A percentile compares a stretch with the other conserved stretches of the same genome.
phyloP scores from a whole-genome alignment of 768 basidiomycete species.

The Mycena maculata region DNA sequence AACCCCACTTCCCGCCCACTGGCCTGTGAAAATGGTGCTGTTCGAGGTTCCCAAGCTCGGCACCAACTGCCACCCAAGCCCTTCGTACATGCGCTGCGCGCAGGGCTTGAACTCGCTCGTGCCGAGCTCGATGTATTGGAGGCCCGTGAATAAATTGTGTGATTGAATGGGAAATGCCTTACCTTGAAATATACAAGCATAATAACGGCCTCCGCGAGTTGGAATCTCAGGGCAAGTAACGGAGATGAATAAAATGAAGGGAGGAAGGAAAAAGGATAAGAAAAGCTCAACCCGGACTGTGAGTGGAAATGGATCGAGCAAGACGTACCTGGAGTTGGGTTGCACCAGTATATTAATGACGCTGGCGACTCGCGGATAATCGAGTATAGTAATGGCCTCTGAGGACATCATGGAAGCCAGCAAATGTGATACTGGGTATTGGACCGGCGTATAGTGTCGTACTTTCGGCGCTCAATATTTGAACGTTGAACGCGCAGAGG shows the following conservation, averaged over 20 bases:
- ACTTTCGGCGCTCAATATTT: not conserved
- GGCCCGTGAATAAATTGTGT: too few species aligned
- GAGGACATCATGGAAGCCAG: constrained; percentile 1
- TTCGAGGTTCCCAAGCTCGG: too few species aligned
- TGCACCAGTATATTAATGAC: too few species aligned
- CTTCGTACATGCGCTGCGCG: not conserved
- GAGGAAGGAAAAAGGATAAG: not conserved
- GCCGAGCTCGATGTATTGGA: constrained; percentile 9
- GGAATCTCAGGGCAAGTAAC: not conserved
- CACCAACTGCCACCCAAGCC: not conserved
- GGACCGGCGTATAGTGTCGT: not conserved
- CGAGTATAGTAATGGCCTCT: not conserved
- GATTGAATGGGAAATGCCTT: too few species aligned
- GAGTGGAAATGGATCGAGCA: constrained; percentile 1
- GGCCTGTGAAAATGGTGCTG: not conserved
- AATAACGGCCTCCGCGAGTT: not conserved
- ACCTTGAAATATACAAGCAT: constrained; percentile 1
- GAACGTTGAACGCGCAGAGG: not conserved
- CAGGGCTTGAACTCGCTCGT: constrained; percentile 7
- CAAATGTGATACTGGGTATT: not conserved
- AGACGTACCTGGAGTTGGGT: not conserved
- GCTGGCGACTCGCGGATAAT: too few species aligned
- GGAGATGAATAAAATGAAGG: not conserved
- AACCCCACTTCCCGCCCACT: too few species aligned
- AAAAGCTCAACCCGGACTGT: not conserved